Evolutionary conservation across 139 green algal species (phyloP).

Genomic region (Auxenochlorella pyrenoidosa): DNA sequence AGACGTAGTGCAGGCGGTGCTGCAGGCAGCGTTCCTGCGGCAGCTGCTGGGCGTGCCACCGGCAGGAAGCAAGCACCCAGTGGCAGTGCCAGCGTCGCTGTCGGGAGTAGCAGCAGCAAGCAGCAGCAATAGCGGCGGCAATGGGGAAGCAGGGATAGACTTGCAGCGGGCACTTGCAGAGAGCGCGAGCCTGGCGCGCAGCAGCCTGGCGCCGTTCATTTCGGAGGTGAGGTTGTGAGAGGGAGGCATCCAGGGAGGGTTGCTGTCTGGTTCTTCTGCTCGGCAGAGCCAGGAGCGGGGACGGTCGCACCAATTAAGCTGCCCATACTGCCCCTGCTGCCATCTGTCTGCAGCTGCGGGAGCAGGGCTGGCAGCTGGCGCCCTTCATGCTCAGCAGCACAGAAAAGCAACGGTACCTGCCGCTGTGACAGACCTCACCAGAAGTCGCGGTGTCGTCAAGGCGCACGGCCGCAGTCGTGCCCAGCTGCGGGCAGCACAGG

Average conservation of each 20-base stretch:
- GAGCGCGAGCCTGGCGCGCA: constrained; percentile 1
- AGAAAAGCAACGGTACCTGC: constrained; percentile 61
- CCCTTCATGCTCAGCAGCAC: constrained; percentile 70
- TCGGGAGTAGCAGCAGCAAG: constrained; percentile 12
- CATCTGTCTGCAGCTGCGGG: constrained; percentile 31
- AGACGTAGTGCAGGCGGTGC: constrained; percentile 68
- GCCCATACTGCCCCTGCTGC: background rate
- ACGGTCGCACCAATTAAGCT: background rate
- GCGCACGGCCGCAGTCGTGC: too few species aligned
- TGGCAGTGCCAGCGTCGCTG: background rate
- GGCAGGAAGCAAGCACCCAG: background rate
- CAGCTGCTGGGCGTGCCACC: constrained; percentile 19
- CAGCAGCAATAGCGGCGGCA: too few species aligned
- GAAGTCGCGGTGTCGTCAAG: too few species aligned
- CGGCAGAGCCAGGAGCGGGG: constrained; percentile 5
- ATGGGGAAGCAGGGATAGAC: background rate
- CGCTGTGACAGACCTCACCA: background rate
- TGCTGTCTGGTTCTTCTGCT: background rate
- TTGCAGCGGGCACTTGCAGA: constrained; percentile 1
- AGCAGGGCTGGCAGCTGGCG: constrained; percentile 55
- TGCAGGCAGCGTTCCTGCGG: constrained; percentile 73
- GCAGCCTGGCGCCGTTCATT: constrained; percentile 18
- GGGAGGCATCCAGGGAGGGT: background rate
- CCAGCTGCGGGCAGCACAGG: too few species aligned
- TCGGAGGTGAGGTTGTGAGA: constrained; percentile 9